phyloP scores from a whole-genome alignment of 2,329 filamentous ascomycete genomes.

The Stemphylium beticola region DNA sequence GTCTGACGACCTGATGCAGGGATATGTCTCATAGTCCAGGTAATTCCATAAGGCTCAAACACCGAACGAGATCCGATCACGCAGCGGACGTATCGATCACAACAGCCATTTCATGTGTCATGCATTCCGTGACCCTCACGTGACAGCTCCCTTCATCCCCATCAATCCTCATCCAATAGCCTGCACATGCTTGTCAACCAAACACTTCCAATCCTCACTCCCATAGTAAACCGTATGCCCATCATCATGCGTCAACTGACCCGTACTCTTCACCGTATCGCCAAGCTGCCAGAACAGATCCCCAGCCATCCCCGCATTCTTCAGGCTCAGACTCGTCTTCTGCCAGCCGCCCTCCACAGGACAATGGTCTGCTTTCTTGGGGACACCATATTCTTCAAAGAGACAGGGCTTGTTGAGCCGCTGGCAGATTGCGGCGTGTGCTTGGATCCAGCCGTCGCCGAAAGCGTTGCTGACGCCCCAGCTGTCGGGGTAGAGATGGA shows the following conservation, averaged over 20 bases:
- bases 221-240: slow-evolving; percentile 42
- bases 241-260: slow-evolving; percentile 37
- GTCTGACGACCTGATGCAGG: too few relatives aligned
- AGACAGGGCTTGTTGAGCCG: slow-evolving; percentile 50
- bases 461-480: slow-evolving; percentile 47
- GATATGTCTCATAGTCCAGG: too few relatives aligned
- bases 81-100: too few relatives aligned
- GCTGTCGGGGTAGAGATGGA: slow-evolving; percentile 59
- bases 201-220: slow-evolving; percentile 38
- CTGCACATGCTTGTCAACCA: slow-evolving; percentile 38
- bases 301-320: slow-evolving; percentile 37
- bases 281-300: slow-evolving; percentile 47
- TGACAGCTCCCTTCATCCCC: background rate
- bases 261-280: slow-evolving; percentile 29
- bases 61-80: too few relatives aligned
- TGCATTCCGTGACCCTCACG: background rate
- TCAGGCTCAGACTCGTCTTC: slow-evolving; percentile 30
- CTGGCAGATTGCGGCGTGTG: slow-evolving; percentile 52
- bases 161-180: slow-evolving; percentile 25
- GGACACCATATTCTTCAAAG: slow-evolving; percentile 50
- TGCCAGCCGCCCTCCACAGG: slow-evolving; percentile 40
- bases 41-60: too few relatives aligned
- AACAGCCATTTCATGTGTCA: background rate
- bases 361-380: slow-evolving; percentile 30
- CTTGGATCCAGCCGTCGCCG: slow-evolving; percentile 56